Conservation (phyloP, 2,329 filamentous ascomycete genomes). For the Sclerotinia sclerotiorum region DNA sequence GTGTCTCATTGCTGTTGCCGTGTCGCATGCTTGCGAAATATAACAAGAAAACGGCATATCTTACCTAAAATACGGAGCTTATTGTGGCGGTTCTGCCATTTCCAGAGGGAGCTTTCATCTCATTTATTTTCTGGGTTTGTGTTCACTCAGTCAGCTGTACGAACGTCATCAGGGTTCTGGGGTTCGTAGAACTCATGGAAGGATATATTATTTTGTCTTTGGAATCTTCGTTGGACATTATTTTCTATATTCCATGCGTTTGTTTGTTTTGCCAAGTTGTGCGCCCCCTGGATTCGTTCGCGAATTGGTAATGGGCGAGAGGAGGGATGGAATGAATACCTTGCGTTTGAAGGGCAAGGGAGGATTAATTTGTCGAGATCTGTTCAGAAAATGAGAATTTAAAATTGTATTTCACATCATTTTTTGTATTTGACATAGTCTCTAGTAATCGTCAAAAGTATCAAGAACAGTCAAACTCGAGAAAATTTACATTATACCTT, state of each 20-base stretch:
- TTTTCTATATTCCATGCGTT: conserved; percentile 1
- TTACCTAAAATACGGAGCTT: conserved; percentile 1
- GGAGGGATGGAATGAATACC: background rate
- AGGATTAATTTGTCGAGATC: background rate
- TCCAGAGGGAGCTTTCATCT: background rate
- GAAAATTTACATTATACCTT: no score
- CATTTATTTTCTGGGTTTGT: conserved; percentile 1
- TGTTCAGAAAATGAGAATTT: background rate
- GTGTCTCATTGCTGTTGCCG: conserved; percentile 18
- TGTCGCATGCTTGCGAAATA: conserved; percentile 14
- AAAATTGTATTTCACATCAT: no score
- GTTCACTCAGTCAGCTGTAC: conserved; percentile 12
- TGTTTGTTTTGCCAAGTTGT: background rate
- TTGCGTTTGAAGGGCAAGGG: conserved; percentile 9
- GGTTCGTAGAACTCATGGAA: background rate
- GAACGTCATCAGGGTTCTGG: background rate
- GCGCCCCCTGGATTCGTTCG: conserved; percentile 15
- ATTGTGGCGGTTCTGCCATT: background rate
- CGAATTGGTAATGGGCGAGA: background rate
- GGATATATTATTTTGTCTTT: background rate
- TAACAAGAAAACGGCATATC: conserved; percentile 6
- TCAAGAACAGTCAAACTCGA: background rate
- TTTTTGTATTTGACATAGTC: background rate
- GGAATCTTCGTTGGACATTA: background rate
- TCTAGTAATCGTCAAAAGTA: background rate